phyloP scores from a whole-genome alignment of 1,284 basidiomycete genomes.

The Athelia sp. region DNA sequence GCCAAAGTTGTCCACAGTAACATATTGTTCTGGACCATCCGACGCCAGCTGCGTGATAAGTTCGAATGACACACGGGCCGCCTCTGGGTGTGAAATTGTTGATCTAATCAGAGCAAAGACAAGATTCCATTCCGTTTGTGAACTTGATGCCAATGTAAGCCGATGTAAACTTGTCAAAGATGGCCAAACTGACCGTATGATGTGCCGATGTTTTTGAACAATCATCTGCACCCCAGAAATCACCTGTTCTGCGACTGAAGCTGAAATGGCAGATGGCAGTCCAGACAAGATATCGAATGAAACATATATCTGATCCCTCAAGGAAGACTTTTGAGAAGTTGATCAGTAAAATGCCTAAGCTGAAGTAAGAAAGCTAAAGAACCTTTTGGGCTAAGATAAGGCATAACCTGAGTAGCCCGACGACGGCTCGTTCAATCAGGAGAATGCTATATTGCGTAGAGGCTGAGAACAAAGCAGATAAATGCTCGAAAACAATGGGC shows the following conservation, averaged over 20 bases:
- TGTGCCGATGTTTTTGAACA: constrained; percentile 67
- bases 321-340: constrained; percentile 41
- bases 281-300: constrained; percentile 87
- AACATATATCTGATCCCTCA: constrained; percentile 91
- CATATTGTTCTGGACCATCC: constrained; percentile 51
- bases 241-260: constrained; percentile 86
- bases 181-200: constrained; percentile 53
- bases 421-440: constrained; percentile 93
- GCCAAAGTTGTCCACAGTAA: constrained; percentile 77
- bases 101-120: constrained; percentile 87
- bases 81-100: constrained; percentile 85
- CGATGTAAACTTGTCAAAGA: constrained; percentile 2
- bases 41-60: constrained; percentile 62
- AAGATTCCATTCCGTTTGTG: constrained; percentile 94
- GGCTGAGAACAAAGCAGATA: constrained; percentile 75
- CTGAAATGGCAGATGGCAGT: constrained; percentile 74
- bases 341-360: constrained; percentile 9
- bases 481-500: constrained; percentile 90
- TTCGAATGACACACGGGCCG: constrained; percentile 80
- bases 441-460: constrained; percentile 84
- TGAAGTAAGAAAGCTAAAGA: constrained; percentile 18
- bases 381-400: constrained; percentile 77
- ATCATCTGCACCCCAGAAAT: constrained; percentile 81
- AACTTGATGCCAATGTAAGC: constrained; percentile 35
- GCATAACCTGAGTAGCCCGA: constrained; percentile 81